These are phyloP conservation scores for Eucalyptus viminalis DNA, from an alignment of 345 rosid genomes.

Conservation along the genomic window DNA sequence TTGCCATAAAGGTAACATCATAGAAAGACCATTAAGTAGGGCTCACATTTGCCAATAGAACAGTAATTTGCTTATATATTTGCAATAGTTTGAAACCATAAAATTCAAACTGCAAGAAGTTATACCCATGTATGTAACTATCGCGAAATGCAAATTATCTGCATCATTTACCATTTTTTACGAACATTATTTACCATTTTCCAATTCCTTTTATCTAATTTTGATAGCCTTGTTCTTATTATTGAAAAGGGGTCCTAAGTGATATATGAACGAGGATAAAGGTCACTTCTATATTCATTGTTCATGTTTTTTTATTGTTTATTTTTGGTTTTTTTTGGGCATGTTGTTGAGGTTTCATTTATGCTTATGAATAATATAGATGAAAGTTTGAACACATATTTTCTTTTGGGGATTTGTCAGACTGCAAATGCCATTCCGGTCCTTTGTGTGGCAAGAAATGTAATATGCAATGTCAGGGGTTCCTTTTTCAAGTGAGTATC, in stretches of 20 bases:
- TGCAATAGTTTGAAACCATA: neutral
- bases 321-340: neutral
- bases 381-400: neutral
- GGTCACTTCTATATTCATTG: neutral
- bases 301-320: neutral
- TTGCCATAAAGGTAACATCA: neutral
- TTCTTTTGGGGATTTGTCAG: constrained; percentile 14
- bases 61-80: neutral
- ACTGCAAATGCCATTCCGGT: constrained; percentile 69
- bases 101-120: neutral
- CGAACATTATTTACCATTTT: neutral
- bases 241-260: neutral
- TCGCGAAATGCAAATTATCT: neutral
- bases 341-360: neutral
- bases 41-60: neutral
- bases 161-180: neutral
- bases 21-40: neutral
- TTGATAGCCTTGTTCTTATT: neutral
- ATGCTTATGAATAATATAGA: neutral
- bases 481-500: constrained; percentile 79
- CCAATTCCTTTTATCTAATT: neutral
- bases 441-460: constrained; percentile 96
- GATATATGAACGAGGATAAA: neutral
- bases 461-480: constrained; percentile 97
- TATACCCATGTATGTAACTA: neutral